A percentile compares a stretch with the other conserved stretches of the same genome.
These are phyloP conservation scores for Aspergillus novofumigatus DNA, from an alignment of 2,329 filamentous ascomycete genomes.

Conservation along the genomic window DNA sequence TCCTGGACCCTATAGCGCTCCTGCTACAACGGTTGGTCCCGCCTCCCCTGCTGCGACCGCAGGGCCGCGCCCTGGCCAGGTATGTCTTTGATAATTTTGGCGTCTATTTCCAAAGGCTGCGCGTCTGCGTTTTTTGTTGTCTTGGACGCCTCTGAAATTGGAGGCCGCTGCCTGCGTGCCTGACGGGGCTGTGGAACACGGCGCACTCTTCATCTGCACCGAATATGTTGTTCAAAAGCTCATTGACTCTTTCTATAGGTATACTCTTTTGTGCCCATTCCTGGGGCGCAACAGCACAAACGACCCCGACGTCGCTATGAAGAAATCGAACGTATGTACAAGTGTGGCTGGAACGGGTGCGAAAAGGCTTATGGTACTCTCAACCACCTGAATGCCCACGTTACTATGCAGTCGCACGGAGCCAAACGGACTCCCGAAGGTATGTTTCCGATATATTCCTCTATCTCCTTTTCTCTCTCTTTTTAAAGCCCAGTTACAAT, in stretches of 20 bases:
- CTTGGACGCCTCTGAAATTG: slow-evolving; percentile 22
- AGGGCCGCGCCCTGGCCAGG: slow-evolving; percentile 58
- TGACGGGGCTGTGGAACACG: slow-evolving; percentile 12
- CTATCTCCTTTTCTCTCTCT: background rate
- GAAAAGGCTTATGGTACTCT: slow-evolving; percentile 98
- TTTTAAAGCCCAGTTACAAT: slow-evolving; percentile 17
- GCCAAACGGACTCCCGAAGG: slow-evolving; percentile 94
- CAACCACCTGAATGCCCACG: slow-evolving; percentile 95
- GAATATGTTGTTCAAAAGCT: slow-evolving; percentile 14
- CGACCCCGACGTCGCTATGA: slow-evolving; percentile 89
- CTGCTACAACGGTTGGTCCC: slow-evolving; percentile 56
- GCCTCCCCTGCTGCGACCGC: slow-evolving; percentile 58
- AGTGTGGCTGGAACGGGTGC: slow-evolving; percentile 96
- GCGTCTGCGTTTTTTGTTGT: slow-evolving; percentile 25
- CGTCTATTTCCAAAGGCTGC: slow-evolving; percentile 28
- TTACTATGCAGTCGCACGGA: slow-evolving; percentile 98
- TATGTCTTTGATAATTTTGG: slow-evolving; percentile 47
- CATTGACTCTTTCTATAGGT: slow-evolving; percentile 55
- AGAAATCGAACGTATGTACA: slow-evolving; percentile 99
- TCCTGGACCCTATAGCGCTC: slow-evolving; percentile 47
- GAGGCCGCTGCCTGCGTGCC: slow-evolving; percentile 15
- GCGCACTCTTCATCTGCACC: slow-evolving; percentile 13
- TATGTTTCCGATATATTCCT: slow-evolving; percentile 50
- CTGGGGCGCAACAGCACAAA: slow-evolving; percentile 95
- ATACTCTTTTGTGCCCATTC: slow-evolving; percentile 96